phyloP scores from a whole-genome alignment of 2,329 filamentous ascomycete species.

The Daldinia eschscholtzii region DNA sequence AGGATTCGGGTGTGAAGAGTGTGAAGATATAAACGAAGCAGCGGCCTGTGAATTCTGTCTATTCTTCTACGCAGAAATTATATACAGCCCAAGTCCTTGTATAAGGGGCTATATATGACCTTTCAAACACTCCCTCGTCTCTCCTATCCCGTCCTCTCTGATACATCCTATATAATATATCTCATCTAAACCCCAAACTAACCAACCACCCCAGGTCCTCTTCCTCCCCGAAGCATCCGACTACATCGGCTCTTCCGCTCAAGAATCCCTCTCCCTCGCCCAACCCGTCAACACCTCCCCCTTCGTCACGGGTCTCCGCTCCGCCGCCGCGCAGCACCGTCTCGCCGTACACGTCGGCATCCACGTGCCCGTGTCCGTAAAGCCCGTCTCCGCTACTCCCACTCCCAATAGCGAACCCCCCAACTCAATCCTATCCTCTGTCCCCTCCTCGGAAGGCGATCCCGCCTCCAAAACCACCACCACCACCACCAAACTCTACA shows the following conservation, averaged over 20 bases:
- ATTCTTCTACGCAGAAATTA: too few relatives aligned
- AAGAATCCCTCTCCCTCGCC: slow-evolving; percentile 78
- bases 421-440: slow-evolving; percentile 42
- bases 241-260: slow-evolving; percentile 80
- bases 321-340: slow-evolving; percentile 71
- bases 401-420: neutral
- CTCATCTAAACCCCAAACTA: slow-evolving; percentile 21
- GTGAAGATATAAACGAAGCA: neutral
- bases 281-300: slow-evolving; percentile 73
- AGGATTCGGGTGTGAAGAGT: neutral
- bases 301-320: slow-evolving; percentile 82
- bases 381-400: slow-evolving; percentile 38
- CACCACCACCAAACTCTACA: slow-evolving; percentile 58
- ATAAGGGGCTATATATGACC: neutral
- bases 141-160: neutral
- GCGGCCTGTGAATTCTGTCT: too few relatives aligned
- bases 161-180: neutral
- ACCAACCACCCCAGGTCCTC: slow-evolving; percentile 67
- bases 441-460: neutral
- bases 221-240: slow-evolving; percentile 94
- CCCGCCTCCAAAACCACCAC: neutral
- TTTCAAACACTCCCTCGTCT: neutral
- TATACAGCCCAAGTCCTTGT: neutral
- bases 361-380: slow-evolving; percentile 74
- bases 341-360: slow-evolving; percentile 88